Base-by-base conservation (phyloP, 345 rosid species). In the Pugionium dolabratum region DNA sequence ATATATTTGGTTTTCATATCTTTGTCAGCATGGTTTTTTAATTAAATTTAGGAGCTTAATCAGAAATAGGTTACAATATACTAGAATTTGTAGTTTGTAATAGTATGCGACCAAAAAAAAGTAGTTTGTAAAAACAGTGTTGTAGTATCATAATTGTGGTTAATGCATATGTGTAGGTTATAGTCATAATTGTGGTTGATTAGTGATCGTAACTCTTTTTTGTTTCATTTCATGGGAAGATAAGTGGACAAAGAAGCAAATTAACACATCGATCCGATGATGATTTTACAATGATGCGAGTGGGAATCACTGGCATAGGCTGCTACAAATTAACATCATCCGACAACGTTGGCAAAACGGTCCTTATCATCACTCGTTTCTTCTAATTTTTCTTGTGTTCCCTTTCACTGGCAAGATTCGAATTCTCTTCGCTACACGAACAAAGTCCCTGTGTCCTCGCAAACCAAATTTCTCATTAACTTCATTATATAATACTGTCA, bases 381-480 rank as follows among this genome's bases (percentile, higher is more conserved):
- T 75, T 62, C 54, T 73, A 64, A 63, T 66, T 59, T 82, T 77
- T 75, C 85, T 81, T 68, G 90, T 62, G 62, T 75, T 84, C 33
- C 70, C 73, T 76, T 88, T 91, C 59, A 64, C 89, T 43, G 97
- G 96, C 71, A 91, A 64, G 75, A 91, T 88, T 75, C 97, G 79
- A 57, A 88, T 91, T 68, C 97, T 85, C 82, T 84, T 91, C 0
- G 91, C 97, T 70, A 91, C 97, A 1, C 94, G 89, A 33, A 91
- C 89, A 67, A 91, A 91, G 68, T 91, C 97, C 81, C 97, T 91
- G 63, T 70, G 60, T 66, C 29, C 8, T 41, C 67, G 45, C 37
- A 57, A 57, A 29, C 64, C 45, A 63, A 39, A 26, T n/a, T 10
- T 47, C 34, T 56, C 47, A 34, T 72, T 55, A 64, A 54, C 55